A percentile compares a stretch with the other conserved stretches of the same genome.
Conservation (phyloP, 2,329 filamentous ascomycete species). For the Monilinia vaccinii-corymbosi region DNA sequence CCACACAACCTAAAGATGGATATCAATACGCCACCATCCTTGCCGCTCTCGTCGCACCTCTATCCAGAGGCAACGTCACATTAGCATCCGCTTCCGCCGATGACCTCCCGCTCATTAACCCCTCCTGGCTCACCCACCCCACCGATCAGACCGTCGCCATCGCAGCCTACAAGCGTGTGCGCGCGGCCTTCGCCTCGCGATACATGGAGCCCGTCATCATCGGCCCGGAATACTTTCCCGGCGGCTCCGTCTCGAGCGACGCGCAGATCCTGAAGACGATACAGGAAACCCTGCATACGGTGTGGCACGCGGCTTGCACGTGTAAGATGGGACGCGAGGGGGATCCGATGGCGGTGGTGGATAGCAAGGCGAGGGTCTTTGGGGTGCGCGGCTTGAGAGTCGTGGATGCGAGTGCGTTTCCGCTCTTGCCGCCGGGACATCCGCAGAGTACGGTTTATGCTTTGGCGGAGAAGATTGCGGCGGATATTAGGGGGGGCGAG, state of each 20-base stretch:
- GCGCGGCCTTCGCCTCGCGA: conserved; percentile 23
- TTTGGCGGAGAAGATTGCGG: conserved; percentile 36
- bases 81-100: conserved; percentile 29
- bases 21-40: not conserved
- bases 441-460: conserved; percentile 34
- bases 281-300: conserved; percentile 20
- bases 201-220: conserved; percentile 10
- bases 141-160: conserved; percentile 37
- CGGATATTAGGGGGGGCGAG: conserved; percentile 16
- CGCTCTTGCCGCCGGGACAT: conserved; percentile 32
- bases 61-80: conserved; percentile 37
- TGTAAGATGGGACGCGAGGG: conserved; percentile 44
- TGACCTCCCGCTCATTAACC: conserved; percentile 33
- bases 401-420: conserved; percentile 18
- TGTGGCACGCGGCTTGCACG: conserved; percentile 47
- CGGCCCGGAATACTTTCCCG: conserved; percentile 15
- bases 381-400: conserved; percentile 17
- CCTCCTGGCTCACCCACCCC: conserved; percentile 37
- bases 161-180: conserved; percentile 34
- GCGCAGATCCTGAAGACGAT: conserved; percentile 16
- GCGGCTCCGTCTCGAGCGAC: conserved; percentile 14
- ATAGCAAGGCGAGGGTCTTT: conserved; percentile 16
- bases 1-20: not conserved
- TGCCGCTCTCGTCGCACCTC: conserved; percentile 21
- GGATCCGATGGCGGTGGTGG: conserved; percentile 29